Evolutionary conservation across 257 asterid species (phyloP).

Genomic region (Solanum ahanhuiri): DNA sequence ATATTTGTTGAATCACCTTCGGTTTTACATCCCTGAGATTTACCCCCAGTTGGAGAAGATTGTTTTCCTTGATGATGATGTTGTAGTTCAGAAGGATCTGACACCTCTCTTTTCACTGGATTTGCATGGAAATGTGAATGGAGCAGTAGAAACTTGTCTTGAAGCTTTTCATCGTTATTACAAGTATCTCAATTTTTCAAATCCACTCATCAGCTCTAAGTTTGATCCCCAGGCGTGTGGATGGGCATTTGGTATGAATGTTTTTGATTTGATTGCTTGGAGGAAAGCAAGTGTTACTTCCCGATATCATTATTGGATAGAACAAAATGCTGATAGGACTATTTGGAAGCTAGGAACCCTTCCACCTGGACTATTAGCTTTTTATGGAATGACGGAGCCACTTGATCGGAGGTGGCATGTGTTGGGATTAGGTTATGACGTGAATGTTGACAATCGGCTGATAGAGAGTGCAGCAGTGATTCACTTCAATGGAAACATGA

Average conservation of each 20-base stretch:
- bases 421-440: conserved; percentile 71
- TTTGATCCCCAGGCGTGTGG: conserved; percentile 91
- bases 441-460: conserved; percentile 52
- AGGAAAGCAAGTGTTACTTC: conserved; percentile 60
- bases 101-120: conserved; percentile 70
- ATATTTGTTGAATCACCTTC: conserved; percentile 57
- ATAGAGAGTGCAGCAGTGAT: conserved; percentile 82
- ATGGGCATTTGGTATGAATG: conserved; percentile 90
- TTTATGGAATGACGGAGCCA: conserved; percentile 75
- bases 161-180: conserved; percentile 80
- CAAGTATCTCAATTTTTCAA: conserved; percentile 76
- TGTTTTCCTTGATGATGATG: conserved; percentile 77
- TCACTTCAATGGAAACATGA: conserved; percentile 84
- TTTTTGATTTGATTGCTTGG: conserved; percentile 79
- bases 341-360: conserved; percentile 86
- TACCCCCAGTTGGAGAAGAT: conserved; percentile 79
- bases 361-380: conserved; percentile 77
- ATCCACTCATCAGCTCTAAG: conserved; percentile 63
- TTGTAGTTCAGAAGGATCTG: conserved; percentile 79
- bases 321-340: conserved; percentile 39
- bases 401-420: conserved; percentile 91
- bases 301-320: conserved; percentile 67
- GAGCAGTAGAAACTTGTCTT: conserved; percentile 90
- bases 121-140: conserved; percentile 83
- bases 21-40: conserved; percentile 77